Conservation (phyloP, 208 protist species). For the Acanthamoeba royreba region DNA sequence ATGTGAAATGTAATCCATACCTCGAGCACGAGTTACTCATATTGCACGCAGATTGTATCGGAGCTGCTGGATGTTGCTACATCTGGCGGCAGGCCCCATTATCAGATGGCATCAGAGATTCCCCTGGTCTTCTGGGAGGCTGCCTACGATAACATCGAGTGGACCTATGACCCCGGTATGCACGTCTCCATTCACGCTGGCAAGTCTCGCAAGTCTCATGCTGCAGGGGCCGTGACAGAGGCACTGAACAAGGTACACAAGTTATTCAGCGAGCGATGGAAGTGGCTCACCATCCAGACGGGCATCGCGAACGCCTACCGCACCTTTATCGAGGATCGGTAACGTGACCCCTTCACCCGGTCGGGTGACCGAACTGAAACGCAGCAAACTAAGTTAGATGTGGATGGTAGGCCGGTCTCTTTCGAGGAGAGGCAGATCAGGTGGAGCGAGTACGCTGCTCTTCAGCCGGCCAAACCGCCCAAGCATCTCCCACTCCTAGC, state of each 20-base stretch:
- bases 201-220: neutral
- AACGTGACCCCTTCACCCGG: too few relatives aligned
- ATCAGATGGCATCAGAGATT: slow-evolving; percentile 77
- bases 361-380: neutral
- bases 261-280: neutral
- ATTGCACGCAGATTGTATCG: slow-evolving; percentile 81
- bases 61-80: slow-evolving; percentile 71
- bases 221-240: neutral
- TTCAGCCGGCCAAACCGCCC: neutral
- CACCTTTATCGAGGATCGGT: neutral
- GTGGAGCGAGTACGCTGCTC: neutral
- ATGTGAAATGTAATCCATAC: neutral
- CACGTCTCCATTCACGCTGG: neutral
- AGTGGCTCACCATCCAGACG: neutral
- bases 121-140: slow-evolving; percentile 78
- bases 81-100: slow-evolving; percentile 63
- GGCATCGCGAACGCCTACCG: neutral
- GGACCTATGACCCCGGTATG: slow-evolving; percentile 18
- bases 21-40: neutral
- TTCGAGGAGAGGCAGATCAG: too few relatives aligned
- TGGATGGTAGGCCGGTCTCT: neutral
- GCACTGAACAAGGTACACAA: neutral
- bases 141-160: slow-evolving; percentile 73
- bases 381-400: neutral
- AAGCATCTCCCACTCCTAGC: neutral